phyloP scores from a whole-genome alignment of 345 rosid genomes.

The Microthlaspi erraticum region DNA sequence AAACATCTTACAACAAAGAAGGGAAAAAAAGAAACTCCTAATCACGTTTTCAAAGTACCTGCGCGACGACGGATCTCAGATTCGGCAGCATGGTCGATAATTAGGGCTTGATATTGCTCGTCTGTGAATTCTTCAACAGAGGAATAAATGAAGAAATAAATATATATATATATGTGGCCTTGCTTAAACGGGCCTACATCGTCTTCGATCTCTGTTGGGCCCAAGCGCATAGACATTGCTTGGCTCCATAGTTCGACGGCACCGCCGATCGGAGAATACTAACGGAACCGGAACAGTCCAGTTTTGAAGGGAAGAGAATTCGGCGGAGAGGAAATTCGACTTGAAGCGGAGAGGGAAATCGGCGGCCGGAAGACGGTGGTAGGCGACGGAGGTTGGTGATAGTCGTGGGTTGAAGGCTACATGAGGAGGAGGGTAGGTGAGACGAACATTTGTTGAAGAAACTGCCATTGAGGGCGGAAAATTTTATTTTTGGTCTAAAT shows the following conservation, averaged over 20 bases:
- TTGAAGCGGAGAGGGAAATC: constrained; percentile 12
- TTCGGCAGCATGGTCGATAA: no score
- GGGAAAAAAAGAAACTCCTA: no score
- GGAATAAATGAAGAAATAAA: no score
- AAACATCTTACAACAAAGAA: no score
- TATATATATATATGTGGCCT: no score
- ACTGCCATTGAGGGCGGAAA: constrained; percentile 40
- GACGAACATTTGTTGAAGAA: constrained; percentile 32
- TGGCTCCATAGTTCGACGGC: constrained; percentile 27
- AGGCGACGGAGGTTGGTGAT: constrained; percentile 40
- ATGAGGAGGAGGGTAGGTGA: constrained; percentile 43
- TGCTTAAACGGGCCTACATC: no score
- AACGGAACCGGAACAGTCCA: constrained; percentile 9
- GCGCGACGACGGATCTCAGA: no score
- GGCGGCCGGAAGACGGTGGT: constrained; percentile 25
- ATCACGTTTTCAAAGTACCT: no score
- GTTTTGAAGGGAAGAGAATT: not conserved
- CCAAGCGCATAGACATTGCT: constrained; percentile 43
- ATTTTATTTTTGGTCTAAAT: no score
- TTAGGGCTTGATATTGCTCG: no score
- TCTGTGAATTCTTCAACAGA: no score
- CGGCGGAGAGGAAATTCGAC: constrained; percentile 20
- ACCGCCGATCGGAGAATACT: constrained; percentile 25
- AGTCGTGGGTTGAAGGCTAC: constrained; percentile 17
- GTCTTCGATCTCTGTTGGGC: no score